A percentile compares a stretch with the other conserved stretches of the same genome.
phyloP scores from a whole-genome alignment of 2,329 filamentous ascomycete genomes.

The Orbilia oligospora region DNA sequence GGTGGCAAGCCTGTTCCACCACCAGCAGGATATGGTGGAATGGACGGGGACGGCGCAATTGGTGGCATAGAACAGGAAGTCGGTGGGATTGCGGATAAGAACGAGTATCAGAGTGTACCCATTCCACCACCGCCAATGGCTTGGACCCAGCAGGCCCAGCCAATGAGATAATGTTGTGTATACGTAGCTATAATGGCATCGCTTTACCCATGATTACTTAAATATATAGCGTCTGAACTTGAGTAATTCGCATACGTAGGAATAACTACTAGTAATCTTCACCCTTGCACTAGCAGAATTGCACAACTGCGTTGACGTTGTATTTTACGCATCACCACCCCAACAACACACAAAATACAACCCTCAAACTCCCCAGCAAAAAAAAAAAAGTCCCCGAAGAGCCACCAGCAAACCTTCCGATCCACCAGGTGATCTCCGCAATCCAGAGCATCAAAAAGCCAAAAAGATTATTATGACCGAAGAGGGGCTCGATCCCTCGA shows the following conservation, averaged over 20 bases:
- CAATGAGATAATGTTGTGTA: constrained; percentile 26
- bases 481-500: constrained; percentile 62
- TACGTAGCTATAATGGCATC: background rate
- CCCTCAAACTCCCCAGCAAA: constrained; percentile 9
- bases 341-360: constrained; percentile 21
- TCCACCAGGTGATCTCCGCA: background rate
- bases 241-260: no score
- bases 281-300: no score
- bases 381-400: background rate
- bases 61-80: constrained; percentile 44
- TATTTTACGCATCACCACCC: constrained; percentile 14
- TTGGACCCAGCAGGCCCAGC: constrained; percentile 8
- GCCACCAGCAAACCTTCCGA: background rate
- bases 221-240: no score
- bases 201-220: no score
- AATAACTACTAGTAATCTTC: no score
- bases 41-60: constrained; percentile 32
- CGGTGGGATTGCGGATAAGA: constrained; percentile 38
- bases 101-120: constrained; percentile 20
- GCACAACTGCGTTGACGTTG: constrained; percentile 38
- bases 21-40: constrained; percentile 39
- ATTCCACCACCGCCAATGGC: constrained; percentile 37
- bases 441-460: background rate
- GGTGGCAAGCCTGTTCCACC: constrained; percentile 17
- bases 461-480: constrained; percentile 53